Conservation (phyloP, 768 basidiomycete species). For the Calocybe cyanea region DNA sequence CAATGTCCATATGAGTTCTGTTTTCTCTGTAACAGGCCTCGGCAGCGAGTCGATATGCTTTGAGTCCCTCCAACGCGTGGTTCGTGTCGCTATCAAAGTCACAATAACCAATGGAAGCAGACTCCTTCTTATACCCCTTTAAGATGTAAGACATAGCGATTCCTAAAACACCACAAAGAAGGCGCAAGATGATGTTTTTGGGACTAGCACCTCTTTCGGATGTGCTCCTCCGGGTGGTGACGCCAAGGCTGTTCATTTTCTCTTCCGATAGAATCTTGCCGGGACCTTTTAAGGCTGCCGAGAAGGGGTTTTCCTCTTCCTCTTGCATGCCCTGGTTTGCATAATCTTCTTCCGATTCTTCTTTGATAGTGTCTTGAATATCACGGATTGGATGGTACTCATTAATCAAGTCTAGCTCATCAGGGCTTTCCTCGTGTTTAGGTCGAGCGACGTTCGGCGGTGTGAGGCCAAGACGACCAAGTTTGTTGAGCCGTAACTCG, state of each 20-base stretch:
- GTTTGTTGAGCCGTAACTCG: conserved; percentile 22
- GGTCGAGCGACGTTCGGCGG: conserved; percentile 12
- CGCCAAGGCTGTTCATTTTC: conserved; percentile 33
- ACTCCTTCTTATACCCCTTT: conserved; percentile 60
- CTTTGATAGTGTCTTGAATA: background rate
- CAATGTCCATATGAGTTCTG: conserved; percentile 32
- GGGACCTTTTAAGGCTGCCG: background rate
- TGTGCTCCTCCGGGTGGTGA: conserved; percentile 5
- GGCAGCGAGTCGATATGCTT: conserved; percentile 40
- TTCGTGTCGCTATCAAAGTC: conserved; percentile 63
- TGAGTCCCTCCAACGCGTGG: conserved; percentile 44
- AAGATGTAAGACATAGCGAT: conserved; percentile 30
- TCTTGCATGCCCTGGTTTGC: conserved; percentile 10
- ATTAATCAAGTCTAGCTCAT: conserved; percentile 20
- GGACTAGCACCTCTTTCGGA: conserved; percentile 13
- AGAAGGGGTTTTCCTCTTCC: conserved; percentile 11
- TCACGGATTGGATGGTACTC: conserved; percentile 6
- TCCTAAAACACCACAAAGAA: conserved; percentile 36
- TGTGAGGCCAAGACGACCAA: conserved; percentile 1
- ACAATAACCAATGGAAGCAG: conserved; percentile 74
- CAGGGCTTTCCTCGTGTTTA: conserved; percentile 22
- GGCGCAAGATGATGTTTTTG: conserved; percentile 32
- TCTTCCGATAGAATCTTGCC: conserved; percentile 6
- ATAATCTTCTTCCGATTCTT: conserved; percentile 1
- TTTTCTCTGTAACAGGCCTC: conserved; percentile 57